phyloP scores from a whole-genome alignment of 2,329 filamentous ascomycete genomes.

The Ceratocystis destructans region DNA sequence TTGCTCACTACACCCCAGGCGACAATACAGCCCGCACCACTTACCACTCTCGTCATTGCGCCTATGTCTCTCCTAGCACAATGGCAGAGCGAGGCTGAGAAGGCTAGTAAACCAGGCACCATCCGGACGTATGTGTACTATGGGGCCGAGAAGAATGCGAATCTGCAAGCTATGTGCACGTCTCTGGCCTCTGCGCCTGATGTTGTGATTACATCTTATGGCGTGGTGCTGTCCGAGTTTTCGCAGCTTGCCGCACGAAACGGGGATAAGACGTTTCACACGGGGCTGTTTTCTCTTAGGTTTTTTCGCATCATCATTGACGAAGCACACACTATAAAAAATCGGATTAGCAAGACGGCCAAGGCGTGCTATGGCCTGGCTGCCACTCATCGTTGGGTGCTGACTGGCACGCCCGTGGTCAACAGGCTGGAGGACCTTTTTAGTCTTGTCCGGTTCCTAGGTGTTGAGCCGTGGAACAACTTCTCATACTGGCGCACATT shows the following conservation, averaged over 20 bases:
- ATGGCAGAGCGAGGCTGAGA: slow-evolving; percentile 91
- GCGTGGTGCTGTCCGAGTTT: slow-evolving; percentile 80
- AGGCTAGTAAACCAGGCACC: slow-evolving; percentile 71
- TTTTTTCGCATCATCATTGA: slow-evolving; percentile 95
- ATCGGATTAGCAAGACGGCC: slow-evolving; percentile 78
- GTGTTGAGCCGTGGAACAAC: slow-evolving; percentile 95
- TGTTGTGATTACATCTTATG: slow-evolving; percentile 89
- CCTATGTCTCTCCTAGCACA: slow-evolving; percentile 94
- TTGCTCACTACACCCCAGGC: slow-evolving; percentile 8
- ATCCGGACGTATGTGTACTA: slow-evolving; percentile 85
- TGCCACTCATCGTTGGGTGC: slow-evolving; percentile 75
- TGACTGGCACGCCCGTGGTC: slow-evolving; percentile 93
- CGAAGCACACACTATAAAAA: slow-evolving; percentile 89
- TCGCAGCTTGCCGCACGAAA: slow-evolving; percentile 28
- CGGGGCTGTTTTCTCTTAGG: slow-evolving; percentile 75
- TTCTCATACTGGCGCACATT: slow-evolving; percentile 99
- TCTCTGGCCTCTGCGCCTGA: slow-evolving; percentile 70
- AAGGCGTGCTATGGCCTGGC: slow-evolving; percentile 85
- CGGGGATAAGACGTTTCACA: slow-evolving; percentile 51
- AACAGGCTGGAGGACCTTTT: slow-evolving; percentile 92
- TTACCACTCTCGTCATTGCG: slow-evolving; percentile 87
- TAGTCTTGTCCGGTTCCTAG: slow-evolving; percentile 78
- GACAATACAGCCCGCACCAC: slow-evolving; percentile 53
- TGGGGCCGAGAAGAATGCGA: slow-evolving; percentile 66
- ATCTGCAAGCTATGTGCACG: slow-evolving; percentile 68